Base-by-base conservation (phyloP, 148 eudicot species). In the Drosera capensis region DNA sequence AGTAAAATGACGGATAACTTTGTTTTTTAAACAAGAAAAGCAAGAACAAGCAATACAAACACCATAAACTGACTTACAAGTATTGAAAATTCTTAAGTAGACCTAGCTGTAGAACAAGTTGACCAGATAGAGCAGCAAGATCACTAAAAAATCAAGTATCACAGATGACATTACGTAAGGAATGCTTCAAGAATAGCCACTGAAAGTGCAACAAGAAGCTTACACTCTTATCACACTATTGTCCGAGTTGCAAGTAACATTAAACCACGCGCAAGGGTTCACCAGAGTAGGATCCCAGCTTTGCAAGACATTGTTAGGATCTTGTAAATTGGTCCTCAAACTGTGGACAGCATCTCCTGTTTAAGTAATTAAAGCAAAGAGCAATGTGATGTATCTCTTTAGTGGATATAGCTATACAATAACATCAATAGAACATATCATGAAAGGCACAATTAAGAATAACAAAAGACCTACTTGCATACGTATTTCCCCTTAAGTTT, bases 261-360 rank as follows among this genome's bases (percentile, higher is more conserved):
- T 83, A 66, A 80, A 80, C 90, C 90, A 80, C 3, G 90, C 77
- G 66, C 90, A 80, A 39, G 90, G 90, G 48, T 80, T 80, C 22
- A 80, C 90, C 49, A 80, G 84, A 26, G 90, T 80, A 20, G 90
- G 78, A 71, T 80, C 90, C 90, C 90, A 80, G 50, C 90, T 80
- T 60, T 77, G 83, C 34, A 80, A 53, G 28, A 80, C 90, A 66
- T 68, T 71, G 51, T 63, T 73, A 44, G 90, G 90, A 62, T 80
- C 90, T 5, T 53, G 54, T 51, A 80, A 63, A 63, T 58, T 66
- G 43, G 63, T 49, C 55, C 78, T 73, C 61, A 77, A 49, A 61
- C 66, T 62, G 61, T 80, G 78, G 46, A 80, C 71, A 28, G 83
- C 90, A 61, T 80, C 90, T 38, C 90, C 90, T 83, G 68, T 26